Evolutionary conservation across 75 land plant genomes (phyloP).

Genomic region (Cryptomeria japonica): DNA sequence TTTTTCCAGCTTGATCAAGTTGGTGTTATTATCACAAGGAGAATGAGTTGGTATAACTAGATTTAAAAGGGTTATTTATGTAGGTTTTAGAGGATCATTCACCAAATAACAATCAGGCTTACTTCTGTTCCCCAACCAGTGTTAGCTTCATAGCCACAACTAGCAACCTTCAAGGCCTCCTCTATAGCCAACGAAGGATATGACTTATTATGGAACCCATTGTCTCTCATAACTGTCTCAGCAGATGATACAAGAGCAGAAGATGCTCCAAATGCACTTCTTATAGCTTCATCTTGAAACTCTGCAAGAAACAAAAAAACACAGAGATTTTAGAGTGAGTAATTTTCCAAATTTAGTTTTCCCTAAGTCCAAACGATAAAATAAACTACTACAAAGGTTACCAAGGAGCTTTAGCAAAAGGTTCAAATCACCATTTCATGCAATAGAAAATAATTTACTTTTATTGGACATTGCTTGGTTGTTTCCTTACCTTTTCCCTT

Average conservation of each 20-base stretch:
- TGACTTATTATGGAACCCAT: not conserved
- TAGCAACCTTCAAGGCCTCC: conserved; percentile 22
- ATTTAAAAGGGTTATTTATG: not conserved
- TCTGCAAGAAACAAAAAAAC: not conserved
- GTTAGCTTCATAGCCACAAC: conserved; percentile 21
- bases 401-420: not conserved
- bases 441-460: not conserved
- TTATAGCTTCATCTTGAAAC: not conserved
- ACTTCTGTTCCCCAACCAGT: conserved; percentile 42
- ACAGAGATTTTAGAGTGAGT: too few species aligned
- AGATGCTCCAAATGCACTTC: conserved; percentile 19
- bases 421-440: not conserved
- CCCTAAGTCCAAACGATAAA: not conserved
- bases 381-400: not conserved
- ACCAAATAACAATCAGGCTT: not conserved
- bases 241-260: conserved; percentile 18
- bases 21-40: not conserved
- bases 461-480: not conserved
- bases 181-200: conserved; percentile 9
- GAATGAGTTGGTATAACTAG: not conserved
- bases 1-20: too few species aligned
- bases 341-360: not conserved
- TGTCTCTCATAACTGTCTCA: not conserved
- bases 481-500: not conserved
- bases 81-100: too few species aligned